Conservation (phyloP, 2,329 filamentous ascomycete genomes). For the Bimuria novae-zelandiae region DNA sequence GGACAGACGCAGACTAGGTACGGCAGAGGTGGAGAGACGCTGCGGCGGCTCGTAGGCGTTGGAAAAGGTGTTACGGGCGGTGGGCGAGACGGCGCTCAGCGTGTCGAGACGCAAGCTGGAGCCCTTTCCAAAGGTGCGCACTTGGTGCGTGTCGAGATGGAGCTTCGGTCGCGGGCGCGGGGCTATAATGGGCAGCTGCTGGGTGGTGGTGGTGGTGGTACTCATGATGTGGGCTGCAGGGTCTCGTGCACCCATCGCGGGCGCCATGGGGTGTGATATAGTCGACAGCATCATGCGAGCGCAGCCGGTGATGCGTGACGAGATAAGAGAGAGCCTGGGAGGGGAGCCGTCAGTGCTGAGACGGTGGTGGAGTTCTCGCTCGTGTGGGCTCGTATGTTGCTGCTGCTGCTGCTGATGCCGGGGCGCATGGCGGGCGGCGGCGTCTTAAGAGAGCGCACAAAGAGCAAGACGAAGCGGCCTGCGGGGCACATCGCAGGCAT, state of each 20-base stretch:
- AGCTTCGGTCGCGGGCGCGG: constrained; percentile 58
- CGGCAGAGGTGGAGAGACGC: constrained; percentile 30
- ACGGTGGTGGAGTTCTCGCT: not conserved
- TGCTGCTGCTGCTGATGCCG: constrained; percentile 4
- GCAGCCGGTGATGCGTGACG: constrained; percentile 8
- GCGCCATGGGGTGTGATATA: constrained; percentile 39
- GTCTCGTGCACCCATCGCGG: constrained; percentile 34
- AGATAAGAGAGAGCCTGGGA: constrained; percentile 7
- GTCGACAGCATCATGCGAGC: constrained; percentile 43
- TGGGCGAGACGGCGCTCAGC: constrained; percentile 62
- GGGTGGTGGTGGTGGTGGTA: constrained; percentile 47
- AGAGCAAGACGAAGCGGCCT: constrained; percentile 2
- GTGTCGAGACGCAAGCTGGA: constrained; percentile 59
- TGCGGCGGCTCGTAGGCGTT: constrained; percentile 62
- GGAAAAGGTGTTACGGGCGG: constrained; percentile 64
- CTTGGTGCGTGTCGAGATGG: constrained; percentile 61
- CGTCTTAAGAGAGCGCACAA: constrained; percentile 5
- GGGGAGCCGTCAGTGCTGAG: constrained; percentile 9
- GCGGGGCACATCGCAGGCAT: no score
- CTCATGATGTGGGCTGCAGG: constrained; percentile 24
- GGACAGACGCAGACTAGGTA: constrained; percentile 4
- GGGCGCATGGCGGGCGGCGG: not conserved
- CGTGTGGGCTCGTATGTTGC: constrained; percentile 17
- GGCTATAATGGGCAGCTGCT: constrained; percentile 53
- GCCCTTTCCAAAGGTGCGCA: constrained; percentile 57